These are phyloP conservation scores for Chalciporus sphaerocephalus DNA, from an alignment of 768 basidiomycete species.

Conservation along the genomic window DNA sequence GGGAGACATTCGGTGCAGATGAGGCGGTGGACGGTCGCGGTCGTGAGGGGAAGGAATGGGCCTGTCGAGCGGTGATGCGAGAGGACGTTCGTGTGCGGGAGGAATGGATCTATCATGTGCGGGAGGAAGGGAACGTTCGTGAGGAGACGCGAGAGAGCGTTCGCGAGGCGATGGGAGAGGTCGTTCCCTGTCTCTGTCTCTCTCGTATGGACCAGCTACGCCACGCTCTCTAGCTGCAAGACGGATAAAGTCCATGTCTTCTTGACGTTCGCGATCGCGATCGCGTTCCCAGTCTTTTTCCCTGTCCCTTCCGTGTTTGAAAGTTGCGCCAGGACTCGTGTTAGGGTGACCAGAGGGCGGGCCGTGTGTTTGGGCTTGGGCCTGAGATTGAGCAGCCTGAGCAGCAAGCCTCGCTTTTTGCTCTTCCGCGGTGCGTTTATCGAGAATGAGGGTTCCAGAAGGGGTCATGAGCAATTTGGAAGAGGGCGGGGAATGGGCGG, in stretches of 20 bases:
- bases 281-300: conserved; percentile 30
- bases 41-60: conserved; percentile 24
- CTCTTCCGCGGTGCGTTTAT: conserved; percentile 29
- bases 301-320: conserved; percentile 25
- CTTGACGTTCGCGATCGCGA: conserved; percentile 25
- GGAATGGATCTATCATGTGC: conserved; percentile 23
- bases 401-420: conserved; percentile 24
- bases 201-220: conserved; percentile 18
- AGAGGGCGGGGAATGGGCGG: conserved; percentile 25
- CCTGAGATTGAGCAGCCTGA: conserved; percentile 6
- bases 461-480: conserved; percentile 27
- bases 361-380: conserved; percentile 14
- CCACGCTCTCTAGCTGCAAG: conserved; percentile 25
- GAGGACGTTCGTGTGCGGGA: conserved; percentile 17
- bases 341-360: conserved; percentile 17
- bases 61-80: conserved; percentile 22
- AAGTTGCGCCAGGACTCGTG: conserved; percentile 19
- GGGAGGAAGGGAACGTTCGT: conserved; percentile 18
- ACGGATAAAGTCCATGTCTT: conserved; percentile 27
- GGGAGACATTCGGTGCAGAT: conserved; percentile 24
- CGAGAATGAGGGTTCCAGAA: conserved; percentile 26
- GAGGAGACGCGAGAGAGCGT: conserved; percentile 22
- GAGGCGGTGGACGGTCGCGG: conserved; percentile 19
- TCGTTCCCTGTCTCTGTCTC: conserved; percentile 26
- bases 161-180: conserved; percentile 24